phyloP scores from a whole-genome alignment of 2,329 filamentous ascomycete species.

The Fusarium miscanthi region DNA sequence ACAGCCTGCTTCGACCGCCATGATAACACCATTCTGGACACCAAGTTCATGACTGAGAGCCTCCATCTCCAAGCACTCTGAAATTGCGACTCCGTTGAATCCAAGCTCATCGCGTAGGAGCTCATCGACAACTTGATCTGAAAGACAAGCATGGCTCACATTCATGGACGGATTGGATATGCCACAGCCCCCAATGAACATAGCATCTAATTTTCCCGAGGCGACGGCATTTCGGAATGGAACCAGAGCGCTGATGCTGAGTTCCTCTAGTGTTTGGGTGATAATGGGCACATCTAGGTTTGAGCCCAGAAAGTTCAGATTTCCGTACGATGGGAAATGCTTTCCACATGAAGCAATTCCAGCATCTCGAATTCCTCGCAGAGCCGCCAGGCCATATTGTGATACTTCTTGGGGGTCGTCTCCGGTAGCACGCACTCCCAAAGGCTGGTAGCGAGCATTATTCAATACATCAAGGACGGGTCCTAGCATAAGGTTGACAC shows the following conservation, averaged over 20 bases:
- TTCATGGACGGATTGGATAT: conserved; percentile 93
- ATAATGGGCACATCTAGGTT: conserved; percentile 94
- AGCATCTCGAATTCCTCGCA: conserved; percentile 93
- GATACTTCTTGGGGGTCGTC: conserved; percentile 97
- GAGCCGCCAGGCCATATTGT: conserved; percentile 87
- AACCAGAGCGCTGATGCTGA: conserved; percentile 90
- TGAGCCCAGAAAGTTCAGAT: conserved; percentile 91
- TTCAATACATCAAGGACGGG: conserved; percentile 94
- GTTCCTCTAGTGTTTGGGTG: conserved; percentile 90
- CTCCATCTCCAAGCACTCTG: conserved; percentile 97
- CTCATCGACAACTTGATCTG: conserved; percentile 92
- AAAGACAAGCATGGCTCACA: conserved; percentile 93
- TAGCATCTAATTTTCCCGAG: conserved; percentile 84
- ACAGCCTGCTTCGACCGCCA: conserved; percentile 96
- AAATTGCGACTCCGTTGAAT: conserved; percentile 92
- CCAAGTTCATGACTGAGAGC: conserved; percentile 94
- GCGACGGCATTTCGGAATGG: conserved; percentile 92
- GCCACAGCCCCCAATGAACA: conserved; percentile 95
- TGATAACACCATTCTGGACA: conserved; percentile 95
- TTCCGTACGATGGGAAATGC: conserved; percentile 96
- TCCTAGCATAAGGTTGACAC: conserved; percentile 94
- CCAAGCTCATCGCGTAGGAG: conserved; percentile 87
- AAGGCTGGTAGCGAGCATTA: conserved; percentile 88
- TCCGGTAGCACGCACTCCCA: conserved; percentile 88
- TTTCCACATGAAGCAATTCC: conserved; percentile 92